Evolutionary conservation across 176 grass and related monocot genomes (phyloP), one percentile per base, ranked within the genome.

Genomic region (Calamus simplicifolius): DNA sequence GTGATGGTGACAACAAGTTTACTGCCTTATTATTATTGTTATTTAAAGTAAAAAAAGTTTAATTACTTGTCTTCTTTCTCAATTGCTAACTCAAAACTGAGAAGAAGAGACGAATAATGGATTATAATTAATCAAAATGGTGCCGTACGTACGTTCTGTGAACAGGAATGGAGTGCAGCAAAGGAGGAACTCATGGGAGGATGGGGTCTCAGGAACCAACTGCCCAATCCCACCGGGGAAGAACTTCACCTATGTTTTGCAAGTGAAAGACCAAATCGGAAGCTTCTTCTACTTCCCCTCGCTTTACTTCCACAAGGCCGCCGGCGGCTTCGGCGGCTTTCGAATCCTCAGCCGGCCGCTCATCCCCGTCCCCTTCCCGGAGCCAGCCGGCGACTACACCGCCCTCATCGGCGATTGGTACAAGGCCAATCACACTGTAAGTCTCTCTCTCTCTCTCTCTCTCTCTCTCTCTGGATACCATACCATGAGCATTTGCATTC

Each of bases 231-330:
- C 48, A 14, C 49, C 62, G 1, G 62, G 48, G 1, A 19, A 51
- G 5, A 65, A 65, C 62, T 65, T 52, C 48, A 65, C 62, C 5
- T 65, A 65, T 3, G 43, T 29, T 48, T 27, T 65, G 62, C 62
- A 65, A 17, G 16, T 52, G 48, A 65, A 65, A 48, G 62, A 65
- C 48, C 62, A 65, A 49, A 65, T 65, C 18, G 62, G 62, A 0
- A 65, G 62, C 62, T 65, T 51, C 62, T 65, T 65, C 48, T 65
- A 65, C 62, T 65, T 65, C 62, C 62, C 62, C 49, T 51, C 62
- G 5, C 23, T 65, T 3, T 48, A 6, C 21, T 27, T 65, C 62
- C 62, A 65, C 48, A 65, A 65, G 43, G 62, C 62, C 3, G 62
- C 48, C 6, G 62, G 49, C 1, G 62, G 62, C 48, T 65, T 28